These are phyloP conservation scores for Danielozyma ontarioensis DNA, from an alignment of 805 yeast species.

Conservation along the genomic window DNA sequence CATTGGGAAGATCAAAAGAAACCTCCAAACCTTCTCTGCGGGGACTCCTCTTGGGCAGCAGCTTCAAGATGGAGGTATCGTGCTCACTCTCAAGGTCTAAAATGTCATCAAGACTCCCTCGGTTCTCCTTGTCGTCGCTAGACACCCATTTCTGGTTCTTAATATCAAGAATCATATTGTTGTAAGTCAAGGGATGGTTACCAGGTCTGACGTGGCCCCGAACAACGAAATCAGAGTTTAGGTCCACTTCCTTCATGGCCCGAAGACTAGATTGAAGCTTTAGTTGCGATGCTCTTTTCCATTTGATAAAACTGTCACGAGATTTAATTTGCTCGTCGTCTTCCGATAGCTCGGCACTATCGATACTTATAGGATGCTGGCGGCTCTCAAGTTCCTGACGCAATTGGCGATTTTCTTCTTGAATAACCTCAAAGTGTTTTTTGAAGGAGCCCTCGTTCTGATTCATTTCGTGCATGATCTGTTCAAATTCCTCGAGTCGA, in stretches of 20 bases:
- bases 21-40: conserved; percentile 6
- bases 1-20: conserved; percentile 10
- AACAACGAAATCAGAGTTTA: conserved; percentile 5
- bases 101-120: conserved; percentile 32
- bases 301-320: conserved; percentile 23
- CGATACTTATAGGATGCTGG: conserved; percentile 6
- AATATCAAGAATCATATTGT: conserved; percentile 20
- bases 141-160: conserved; percentile 17
- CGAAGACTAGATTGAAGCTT: conserved; percentile 12
- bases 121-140: conserved; percentile 17
- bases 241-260: conserved; percentile 5
- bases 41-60: conserved; percentile 1
- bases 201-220: conserved; percentile 34
- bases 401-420: conserved; percentile 9
- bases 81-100: conserved; percentile 23
- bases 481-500: conserved; percentile 6
- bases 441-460: no score
- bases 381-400: conserved; percentile 6
- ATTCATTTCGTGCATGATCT: conserved; percentile 9
- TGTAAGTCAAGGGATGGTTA: conserved; percentile 27
- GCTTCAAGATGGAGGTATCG: conserved; percentile 1
- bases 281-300: conserved; percentile 37
- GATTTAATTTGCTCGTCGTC: conserved; percentile 4
- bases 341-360: conserved; percentile 16
- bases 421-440: no score